Conservation (phyloP, 192 early-diverging fungal genomes). For the Cladochytrium replicatum region DNA sequence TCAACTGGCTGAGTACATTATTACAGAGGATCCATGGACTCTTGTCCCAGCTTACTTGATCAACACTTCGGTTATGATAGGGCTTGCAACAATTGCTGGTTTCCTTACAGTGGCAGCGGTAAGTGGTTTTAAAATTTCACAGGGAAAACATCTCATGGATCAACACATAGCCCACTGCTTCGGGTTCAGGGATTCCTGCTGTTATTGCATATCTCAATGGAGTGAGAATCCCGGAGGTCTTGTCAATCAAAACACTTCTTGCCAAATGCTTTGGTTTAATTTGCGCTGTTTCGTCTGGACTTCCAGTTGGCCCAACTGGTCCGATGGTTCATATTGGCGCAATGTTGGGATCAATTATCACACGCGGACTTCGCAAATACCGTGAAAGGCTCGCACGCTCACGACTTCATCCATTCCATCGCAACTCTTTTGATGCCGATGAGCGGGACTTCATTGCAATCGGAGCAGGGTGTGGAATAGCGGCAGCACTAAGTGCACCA, state of each 20-base stretch:
- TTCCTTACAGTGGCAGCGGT: background rate
- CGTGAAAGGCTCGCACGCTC: background rate
- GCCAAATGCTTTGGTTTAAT: constrained; percentile 5
- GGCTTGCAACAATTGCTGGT: background rate
- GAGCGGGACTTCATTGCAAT: constrained; percentile 1
- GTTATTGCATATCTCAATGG: constrained; percentile 6
- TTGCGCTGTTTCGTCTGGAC: constrained; percentile 1
- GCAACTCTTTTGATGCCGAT: constrained; percentile 3
- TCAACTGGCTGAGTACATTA: background rate
- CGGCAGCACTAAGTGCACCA: constrained; percentile 1
- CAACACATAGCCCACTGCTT: background rate
- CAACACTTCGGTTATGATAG: background rate
- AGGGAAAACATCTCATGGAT: background rate
- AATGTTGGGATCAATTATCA: background rate
- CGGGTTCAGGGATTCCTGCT: constrained; percentile 2
- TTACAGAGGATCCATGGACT: background rate
- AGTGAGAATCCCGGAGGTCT: constrained; percentile 2
- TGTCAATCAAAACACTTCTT: background rate
- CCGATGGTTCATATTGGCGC: constrained; percentile 5
- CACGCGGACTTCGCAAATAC: background rate
- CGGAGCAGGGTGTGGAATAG: constrained; percentile 1
- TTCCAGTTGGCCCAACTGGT: constrained; percentile 1
- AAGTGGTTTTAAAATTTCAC: background rate
- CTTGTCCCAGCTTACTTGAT: background rate
- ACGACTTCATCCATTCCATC: background rate